phyloP scores from a whole-genome alignment of 352 stramenopile genomes.

The Phytophthora multivora region DNA sequence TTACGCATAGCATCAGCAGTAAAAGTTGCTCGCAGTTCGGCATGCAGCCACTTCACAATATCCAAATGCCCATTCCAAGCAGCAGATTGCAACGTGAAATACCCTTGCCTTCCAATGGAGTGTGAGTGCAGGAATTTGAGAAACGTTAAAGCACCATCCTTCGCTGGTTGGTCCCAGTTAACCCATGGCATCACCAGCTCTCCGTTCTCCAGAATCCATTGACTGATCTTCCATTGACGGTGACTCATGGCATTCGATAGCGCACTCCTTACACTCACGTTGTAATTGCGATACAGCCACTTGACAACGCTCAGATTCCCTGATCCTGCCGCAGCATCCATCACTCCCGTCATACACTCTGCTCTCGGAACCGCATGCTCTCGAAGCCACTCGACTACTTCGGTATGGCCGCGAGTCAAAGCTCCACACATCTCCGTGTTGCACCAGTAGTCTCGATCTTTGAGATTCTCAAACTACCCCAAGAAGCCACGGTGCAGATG shows the following conservation, averaged over 20 bases:
- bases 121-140: constrained; percentile 23
- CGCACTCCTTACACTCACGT: constrained; percentile 2
- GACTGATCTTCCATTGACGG: constrained; percentile 19
- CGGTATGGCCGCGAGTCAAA: constrained; percentile 11
- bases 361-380: constrained; percentile 8
- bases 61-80: constrained; percentile 27
- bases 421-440: constrained; percentile 28
- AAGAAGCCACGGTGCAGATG: constrained; percentile 11
- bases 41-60: constrained; percentile 28
- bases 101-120: constrained; percentile 13
- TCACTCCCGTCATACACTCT: constrained; percentile 21
- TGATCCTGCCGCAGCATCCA: constrained; percentile 20
- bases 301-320: constrained; percentile 20
- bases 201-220: constrained; percentile 28
- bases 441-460: constrained; percentile 25
- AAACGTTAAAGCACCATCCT: constrained; percentile 23
- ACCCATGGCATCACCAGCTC: constrained; percentile 24
- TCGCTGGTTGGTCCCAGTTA: constrained; percentile 22
- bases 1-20: constrained; percentile 20
- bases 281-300: constrained; percentile 25
- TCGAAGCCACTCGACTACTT: constrained; percentile 22
- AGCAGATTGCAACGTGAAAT: constrained; percentile 22
- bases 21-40: not conserved
- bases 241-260: constrained; percentile 21
- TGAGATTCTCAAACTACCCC: constrained; percentile 19